Evolutionary conservation across 176 grass and related monocot species (phyloP).

Genomic region (Triticum aestivum): DNA sequence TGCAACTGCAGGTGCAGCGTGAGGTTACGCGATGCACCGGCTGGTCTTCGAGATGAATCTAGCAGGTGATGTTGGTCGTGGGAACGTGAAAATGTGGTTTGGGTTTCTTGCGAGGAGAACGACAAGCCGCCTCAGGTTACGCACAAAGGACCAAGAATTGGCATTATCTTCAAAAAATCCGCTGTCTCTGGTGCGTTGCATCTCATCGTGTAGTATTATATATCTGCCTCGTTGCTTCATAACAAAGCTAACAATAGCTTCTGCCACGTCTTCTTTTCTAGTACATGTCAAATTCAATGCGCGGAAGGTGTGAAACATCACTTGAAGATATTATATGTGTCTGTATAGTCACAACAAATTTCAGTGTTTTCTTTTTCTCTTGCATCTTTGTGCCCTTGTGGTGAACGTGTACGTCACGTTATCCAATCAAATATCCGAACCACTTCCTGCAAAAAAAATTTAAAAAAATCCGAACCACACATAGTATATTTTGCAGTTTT

Average conservation of each 20-base stretch:
- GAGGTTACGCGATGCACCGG: neutral
- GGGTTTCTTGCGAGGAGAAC: neutral
- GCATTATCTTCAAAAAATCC: neutral
- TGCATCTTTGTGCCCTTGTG: neutral
- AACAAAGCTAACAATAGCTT: neutral
- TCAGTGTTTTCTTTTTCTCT: neutral
- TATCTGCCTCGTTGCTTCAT: neutral
- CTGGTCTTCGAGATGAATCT: too few species aligned
- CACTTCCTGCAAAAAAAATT: too few species aligned
- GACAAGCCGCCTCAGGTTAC: neutral
- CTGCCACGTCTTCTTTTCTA: neutral
- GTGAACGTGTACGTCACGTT: too few species aligned
- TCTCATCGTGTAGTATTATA: neutral
- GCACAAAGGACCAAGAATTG: neutral
- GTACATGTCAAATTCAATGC: neutral
- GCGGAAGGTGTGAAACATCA: neutral
- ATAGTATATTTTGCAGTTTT: neutral
- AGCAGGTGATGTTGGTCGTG: neutral
- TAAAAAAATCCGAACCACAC: neutral
- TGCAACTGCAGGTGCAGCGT: neutral
- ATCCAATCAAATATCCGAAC: neutral
- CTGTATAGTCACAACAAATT: neutral
- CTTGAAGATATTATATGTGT: neutral
- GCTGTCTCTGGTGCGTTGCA: neutral
- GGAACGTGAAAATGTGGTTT: neutral